Conservation (phyloP, 148 eudicot genomes). For the Pharnaceum exiguum region DNA sequence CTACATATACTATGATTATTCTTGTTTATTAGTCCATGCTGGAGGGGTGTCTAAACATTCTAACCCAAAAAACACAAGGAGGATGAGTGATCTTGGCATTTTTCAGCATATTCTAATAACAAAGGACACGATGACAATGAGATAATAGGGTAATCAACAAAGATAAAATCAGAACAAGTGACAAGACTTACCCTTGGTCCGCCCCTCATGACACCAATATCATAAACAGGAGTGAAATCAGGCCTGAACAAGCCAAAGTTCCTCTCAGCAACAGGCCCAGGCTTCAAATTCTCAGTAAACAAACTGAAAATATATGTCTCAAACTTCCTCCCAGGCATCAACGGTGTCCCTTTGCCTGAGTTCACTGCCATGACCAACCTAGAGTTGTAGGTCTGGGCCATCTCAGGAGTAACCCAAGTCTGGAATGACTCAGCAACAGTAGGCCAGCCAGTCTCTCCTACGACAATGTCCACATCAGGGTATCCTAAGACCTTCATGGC, state of each 20-base stretch:
- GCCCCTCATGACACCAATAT: slow-evolving; percentile 53
- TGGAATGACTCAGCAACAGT: slow-evolving; percentile 48
- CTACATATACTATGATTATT: too few species aligned
- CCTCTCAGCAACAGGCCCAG: slow-evolving; percentile 61
- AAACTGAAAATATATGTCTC: slow-evolving; percentile 64
- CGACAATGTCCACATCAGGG: slow-evolving; percentile 57
- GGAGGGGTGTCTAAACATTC: too few species aligned
- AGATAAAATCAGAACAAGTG: background rate
- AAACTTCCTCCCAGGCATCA: slow-evolving; percentile 72
- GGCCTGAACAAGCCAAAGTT: slow-evolving; percentile 75
- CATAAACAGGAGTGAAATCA: slow-evolving; percentile 65
- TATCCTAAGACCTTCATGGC: slow-evolving; percentile 69
- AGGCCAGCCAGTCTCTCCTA: slow-evolving; percentile 93
- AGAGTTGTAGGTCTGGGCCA: slow-evolving; percentile 50
- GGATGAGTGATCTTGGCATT: too few species aligned
- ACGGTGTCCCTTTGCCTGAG: slow-evolving; percentile 63
- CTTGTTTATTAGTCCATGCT: too few species aligned
- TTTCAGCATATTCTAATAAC: too few species aligned
- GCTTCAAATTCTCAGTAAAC: slow-evolving; percentile 69
- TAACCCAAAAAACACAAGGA: too few species aligned
- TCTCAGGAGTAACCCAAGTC: slow-evolving; percentile 41
- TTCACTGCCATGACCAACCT: slow-evolving; percentile 38
- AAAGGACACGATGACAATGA: too few species aligned
- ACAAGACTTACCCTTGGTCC: slow-evolving; percentile 24
- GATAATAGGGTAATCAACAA: background rate